Base-by-base conservation (phyloP, 2,329 filamentous ascomycete species). In the Fusarium burgessii region DNA sequence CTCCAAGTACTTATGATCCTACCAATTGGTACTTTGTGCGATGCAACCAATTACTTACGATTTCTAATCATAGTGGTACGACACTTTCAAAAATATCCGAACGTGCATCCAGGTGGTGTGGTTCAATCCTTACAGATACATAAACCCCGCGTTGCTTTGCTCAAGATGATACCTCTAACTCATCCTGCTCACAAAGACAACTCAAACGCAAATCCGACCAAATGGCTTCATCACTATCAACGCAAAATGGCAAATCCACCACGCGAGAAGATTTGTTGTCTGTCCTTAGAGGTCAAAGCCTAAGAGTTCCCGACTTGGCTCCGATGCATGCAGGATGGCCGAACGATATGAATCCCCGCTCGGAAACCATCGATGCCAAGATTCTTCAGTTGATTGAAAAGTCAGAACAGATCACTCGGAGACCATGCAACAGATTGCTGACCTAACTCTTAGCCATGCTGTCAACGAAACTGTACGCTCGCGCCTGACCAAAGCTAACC, bases 21-120 rank as follows among this genome's bases (percentile, higher is more conserved):
- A 35, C 29, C 20, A 50, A 25, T 14, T 18, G 6, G 10, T 12
- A 5, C 1, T 2, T 8, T 6, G 4, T 0, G 5, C 5, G 6
- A 11, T 9, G 0, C 5, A 9, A 0, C 2, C 8, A 35, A 6
- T 18, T 7, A 12, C 29, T 50, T 2, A 6, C 9, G 29, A 50
- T 50, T 50, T 25, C 15, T 50, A 35, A 50, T 18, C 20, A 25
- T 35, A 14, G 32, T 11, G 23, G 12, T 11, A 18, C 8, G 10
- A 3, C 18, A 10, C 11, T 25, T 8, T 23, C 17, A 7, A 8
- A 0, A 7, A 4, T 23, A 3, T 25, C 18, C 9, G 8, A 15
- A 4, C 10, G 8, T 11, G 9, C 14, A 20, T 2, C 8, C 6
- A 25, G 18, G 12, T 6, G 6, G 12, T 25, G 7, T 6, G 6